Percentiles rank a stretch among this genome's conserved stretches.
Conservation (phyloP, 306 rosid species). For the Corylus heterophylla region DNA sequence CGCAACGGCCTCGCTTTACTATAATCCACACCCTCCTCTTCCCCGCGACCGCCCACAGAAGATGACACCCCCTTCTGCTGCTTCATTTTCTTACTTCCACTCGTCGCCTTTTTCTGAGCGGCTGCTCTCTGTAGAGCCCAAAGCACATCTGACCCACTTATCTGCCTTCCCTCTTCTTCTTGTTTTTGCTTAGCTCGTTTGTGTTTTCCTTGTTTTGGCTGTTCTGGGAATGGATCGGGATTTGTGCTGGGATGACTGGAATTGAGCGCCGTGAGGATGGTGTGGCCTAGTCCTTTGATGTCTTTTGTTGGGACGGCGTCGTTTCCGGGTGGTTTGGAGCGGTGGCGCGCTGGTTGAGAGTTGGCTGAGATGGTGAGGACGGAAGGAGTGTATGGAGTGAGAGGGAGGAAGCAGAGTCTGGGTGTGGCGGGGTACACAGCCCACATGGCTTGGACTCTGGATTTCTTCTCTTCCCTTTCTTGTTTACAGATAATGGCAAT, state of each 20-base stretch:
- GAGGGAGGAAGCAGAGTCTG: conserved; percentile 6
- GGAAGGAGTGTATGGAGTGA: conserved; percentile 27
- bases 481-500: no score
- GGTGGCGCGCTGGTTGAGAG: conserved; percentile 31
- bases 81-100: conserved; percentile 35
- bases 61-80: conserved; percentile 28
- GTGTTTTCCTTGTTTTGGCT: not conserved
- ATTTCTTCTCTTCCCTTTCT: not conserved
- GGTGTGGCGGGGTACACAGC: conserved; percentile 17
- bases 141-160: conserved; percentile 68
- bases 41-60: conserved; percentile 28
- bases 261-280: conserved; percentile 20
- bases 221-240: conserved; percentile 8
- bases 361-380: conserved; percentile 31
- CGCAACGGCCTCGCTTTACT: conserved; percentile 43
- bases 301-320: conserved; percentile 11
- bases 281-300: conserved; percentile 31
- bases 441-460: conserved; percentile 26
- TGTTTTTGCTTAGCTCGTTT: not conserved
- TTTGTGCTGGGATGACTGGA: conserved; percentile 30
- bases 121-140: conserved; percentile 67
- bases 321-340: not conserved
- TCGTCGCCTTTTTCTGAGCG: conserved; percentile 25
- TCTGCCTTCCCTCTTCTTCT: conserved; percentile 32
- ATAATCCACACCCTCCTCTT: conserved; percentile 30